Evolutionary conservation across 2,329 filamentous ascomycete genomes (phyloP).

Genomic region (Colletotrichum zoysiae): DNA sequence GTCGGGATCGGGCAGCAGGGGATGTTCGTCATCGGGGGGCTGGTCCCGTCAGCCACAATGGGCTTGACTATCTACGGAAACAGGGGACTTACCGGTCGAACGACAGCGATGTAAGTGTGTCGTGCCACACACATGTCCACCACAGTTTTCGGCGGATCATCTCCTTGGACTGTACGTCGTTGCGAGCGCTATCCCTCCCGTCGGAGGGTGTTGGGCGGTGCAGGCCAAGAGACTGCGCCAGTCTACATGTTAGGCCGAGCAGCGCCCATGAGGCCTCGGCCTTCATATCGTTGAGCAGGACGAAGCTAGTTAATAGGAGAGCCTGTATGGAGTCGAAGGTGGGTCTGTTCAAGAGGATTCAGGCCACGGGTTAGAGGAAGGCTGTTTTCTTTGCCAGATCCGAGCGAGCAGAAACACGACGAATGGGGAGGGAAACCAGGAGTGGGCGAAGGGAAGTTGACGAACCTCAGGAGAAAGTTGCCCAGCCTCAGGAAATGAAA

Average conservation of each 20-base stretch:
- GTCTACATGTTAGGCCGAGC: conserved; percentile 71
- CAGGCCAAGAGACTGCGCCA: conserved; percentile 74
- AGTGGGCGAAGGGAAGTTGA: background rate
- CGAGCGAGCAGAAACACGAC: background rate
- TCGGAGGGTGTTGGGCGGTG: conserved; percentile 64
- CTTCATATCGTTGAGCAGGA: conserved; percentile 77
- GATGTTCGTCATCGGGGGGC: conserved; percentile 73
- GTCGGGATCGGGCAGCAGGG: conserved; percentile 67
- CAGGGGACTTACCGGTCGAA: conserved; percentile 67
- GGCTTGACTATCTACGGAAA: background rate
- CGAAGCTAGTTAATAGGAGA: conserved; percentile 72
- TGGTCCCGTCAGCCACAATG: background rate
- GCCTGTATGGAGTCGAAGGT: conserved; percentile 76
- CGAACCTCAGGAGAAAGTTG: conserved; percentile 71
- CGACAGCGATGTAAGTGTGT: conserved; percentile 73
- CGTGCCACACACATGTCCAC: conserved; percentile 77
- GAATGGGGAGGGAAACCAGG: too few relatives aligned
- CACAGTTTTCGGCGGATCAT: conserved; percentile 68
- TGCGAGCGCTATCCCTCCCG: conserved; percentile 57
- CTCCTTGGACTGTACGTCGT: conserved; percentile 64
- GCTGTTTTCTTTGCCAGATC: conserved; percentile 1
- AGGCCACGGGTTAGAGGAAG: conserved; percentile 27
- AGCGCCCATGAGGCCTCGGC: conserved; percentile 76
- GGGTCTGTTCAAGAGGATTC: conserved; percentile 56
- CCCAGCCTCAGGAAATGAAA: conserved; percentile 74